A percentile compares a stretch with the other conserved stretches of the same genome.
Conservation (phyloP, 164 flowering plant genomes). For the Malania oleifera region DNA sequence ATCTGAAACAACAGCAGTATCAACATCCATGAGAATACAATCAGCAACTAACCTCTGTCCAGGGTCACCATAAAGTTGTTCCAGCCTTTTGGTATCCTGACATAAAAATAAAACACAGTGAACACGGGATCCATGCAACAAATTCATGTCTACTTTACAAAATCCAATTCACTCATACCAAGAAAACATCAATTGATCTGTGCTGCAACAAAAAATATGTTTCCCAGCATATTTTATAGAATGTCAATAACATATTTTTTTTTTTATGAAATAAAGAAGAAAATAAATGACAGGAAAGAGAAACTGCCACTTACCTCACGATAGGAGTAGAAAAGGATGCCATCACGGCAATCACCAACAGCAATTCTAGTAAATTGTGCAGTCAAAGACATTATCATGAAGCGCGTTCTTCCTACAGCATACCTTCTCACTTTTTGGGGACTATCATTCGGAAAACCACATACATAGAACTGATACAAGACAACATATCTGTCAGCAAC, state of each 20-base stretch:
- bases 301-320: slow-evolving; percentile 53
- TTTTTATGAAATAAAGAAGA: no score
- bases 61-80: slow-evolving; percentile 84
- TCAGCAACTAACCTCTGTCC: slow-evolving; percentile 87
- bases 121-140: no score
- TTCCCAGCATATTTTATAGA: no score
- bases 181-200: no score
- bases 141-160: no score
- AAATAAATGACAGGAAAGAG: background rate
- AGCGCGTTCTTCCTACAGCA: slow-evolving; percentile 76
- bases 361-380: slow-evolving; percentile 75
- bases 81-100: slow-evolving; percentile 69
- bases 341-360: slow-evolving; percentile 99
- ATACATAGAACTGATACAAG: slow-evolving; percentile 69
- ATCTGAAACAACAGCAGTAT: slow-evolving; percentile 86
- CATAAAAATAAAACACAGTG: slow-evolving; percentile 8
- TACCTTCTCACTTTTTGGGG: slow-evolving; percentile 59
- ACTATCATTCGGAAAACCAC: slow-evolving; percentile 71
- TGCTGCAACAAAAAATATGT: no score
- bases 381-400: slow-evolving; percentile 66
- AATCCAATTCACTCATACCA: no score
- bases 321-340: slow-evolving; percentile 79
- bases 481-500: slow-evolving; percentile 10
- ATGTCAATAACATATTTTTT: no score
- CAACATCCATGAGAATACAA: slow-evolving; percentile 71